Evolutionary conservation across 805 yeast species (phyloP).

Genomic region (Spathaspora arborariae): DNA sequence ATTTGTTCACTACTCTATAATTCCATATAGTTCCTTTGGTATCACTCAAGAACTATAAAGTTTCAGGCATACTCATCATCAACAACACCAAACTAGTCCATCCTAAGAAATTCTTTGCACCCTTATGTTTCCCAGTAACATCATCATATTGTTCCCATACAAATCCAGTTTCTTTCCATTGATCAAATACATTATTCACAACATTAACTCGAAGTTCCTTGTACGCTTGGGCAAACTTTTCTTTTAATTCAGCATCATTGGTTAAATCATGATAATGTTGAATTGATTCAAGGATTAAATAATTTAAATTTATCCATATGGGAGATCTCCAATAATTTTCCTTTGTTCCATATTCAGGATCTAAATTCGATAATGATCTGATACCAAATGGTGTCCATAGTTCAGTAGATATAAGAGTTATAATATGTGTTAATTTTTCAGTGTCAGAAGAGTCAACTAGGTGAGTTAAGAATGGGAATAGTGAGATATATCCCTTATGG

Average conservation of each 20-base stretch:
- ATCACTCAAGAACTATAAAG: constrained; percentile 9
- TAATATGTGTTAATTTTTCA: constrained; percentile 45
- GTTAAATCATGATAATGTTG: constrained; percentile 41
- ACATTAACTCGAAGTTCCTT: constrained; percentile 58
- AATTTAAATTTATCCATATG: constrained; percentile 90
- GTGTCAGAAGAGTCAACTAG: constrained; percentile 47
- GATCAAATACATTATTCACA: constrained; percentile 61
- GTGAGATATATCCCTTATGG: constrained; percentile 83
- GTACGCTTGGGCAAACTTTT: constrained; percentile 42
- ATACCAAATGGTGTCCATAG: constrained; percentile 79
- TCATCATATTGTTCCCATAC: constrained; percentile 93
- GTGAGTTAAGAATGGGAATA: constrained; percentile 79
- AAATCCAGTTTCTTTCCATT: constrained; percentile 73
- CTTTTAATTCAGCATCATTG: constrained; percentile 35
- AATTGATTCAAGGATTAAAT: constrained; percentile 70
- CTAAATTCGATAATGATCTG: constrained; percentile 70
- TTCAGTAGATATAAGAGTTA: constrained; percentile 57
- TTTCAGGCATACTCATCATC: constrained; percentile 80
- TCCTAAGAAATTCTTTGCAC: constrained; percentile 88
- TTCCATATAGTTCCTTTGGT: too few species aligned
- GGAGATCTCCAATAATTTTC: constrained; percentile 98
- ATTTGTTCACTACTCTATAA: too few species aligned
- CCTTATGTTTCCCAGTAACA: constrained; percentile 65
- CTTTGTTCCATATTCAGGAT: constrained; percentile 62
- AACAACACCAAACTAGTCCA: constrained; percentile 85